Evolutionary conservation across 768 basidiomycete species (phyloP), one percentile per base, ranked within the genome.

Genomic region (Boletus speciosus): DNA sequence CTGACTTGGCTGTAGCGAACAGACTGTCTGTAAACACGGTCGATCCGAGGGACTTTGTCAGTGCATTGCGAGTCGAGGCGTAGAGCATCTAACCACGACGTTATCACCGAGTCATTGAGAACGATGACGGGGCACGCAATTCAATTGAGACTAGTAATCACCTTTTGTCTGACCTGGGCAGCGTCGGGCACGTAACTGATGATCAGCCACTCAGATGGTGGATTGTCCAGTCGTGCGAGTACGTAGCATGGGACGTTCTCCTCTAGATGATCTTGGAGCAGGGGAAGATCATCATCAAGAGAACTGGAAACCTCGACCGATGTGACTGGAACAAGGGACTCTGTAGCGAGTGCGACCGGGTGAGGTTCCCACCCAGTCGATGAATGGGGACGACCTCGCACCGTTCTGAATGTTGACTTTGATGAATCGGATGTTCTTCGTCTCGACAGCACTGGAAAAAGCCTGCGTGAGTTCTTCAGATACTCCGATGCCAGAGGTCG

Each of bases 121-220:
- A 47, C 23, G 40, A 12, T 25, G 39, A 37, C n/a, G 7, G 11
- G 16, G 1, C 35, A 25, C 15, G n/a, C 32, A 4, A 38, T 39
- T 9, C 37, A 34, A 42, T 47, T 44, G 55, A 68, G 57, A 60
- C 11, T 2, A 29, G 35, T 1, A 27, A 35, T 46, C 50, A 85
- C 90, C 83, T 94, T 95, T 71, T 89, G 82, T 64, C 90, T 79
- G 55, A 94, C 81, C 71, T 80, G 85, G 27, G 93, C 88, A 19
- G 77, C 66, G 56, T 95, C 93, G 1, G 93, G 93, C 6, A 94
- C 89, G 65, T 91, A 95, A 64, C 75, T 85, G 54, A 93, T 78
- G 7, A 80, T 77, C 35, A 90, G 73, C 91, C 91, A 94, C 57
- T 85, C 81, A 1, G 79, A 62, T 0, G 76, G 74, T 2, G 85